These are phyloP conservation scores for Rhizoclosmatium sp. DNA, from an alignment of 192 early-diverging fungal genomes.

Conservation along the genomic window DNA sequence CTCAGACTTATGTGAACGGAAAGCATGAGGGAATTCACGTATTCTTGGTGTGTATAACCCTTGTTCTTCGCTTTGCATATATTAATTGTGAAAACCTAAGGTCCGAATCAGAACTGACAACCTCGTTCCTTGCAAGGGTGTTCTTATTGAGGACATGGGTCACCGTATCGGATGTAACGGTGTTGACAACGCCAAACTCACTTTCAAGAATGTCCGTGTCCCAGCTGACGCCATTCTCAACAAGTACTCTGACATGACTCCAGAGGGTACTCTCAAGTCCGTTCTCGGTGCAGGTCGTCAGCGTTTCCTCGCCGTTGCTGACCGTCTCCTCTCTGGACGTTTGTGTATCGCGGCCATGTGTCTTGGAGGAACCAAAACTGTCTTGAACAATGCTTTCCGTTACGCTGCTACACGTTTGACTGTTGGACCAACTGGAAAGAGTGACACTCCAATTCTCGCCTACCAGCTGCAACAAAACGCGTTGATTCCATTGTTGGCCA, in stretches of 20 bases:
- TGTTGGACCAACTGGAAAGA: conserved; percentile 79
- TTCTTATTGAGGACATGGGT: conserved; percentile 80
- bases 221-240: conserved; percentile 74
- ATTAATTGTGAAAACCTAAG: not conserved
- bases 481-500: conserved; percentile 70
- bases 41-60: not conserved
- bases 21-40: conserved; percentile 79
- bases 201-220: conserved; percentile 65
- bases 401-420: conserved; percentile 74
- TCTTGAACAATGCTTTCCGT: conserved; percentile 69
- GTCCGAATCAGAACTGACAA: conserved; percentile 79
- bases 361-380: conserved; percentile 72
- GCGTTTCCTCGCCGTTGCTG: conserved; percentile 80
- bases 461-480: conserved; percentile 84
- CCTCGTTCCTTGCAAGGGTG: conserved; percentile 68
- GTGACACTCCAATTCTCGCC: conserved; percentile 75
- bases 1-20: conserved; percentile 74
- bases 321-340: conserved; percentile 76
- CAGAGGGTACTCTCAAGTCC: conserved; percentile 65
- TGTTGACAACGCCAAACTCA: conserved; percentile 78
- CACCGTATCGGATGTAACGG: conserved; percentile 72
- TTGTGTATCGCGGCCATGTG: conserved; percentile 74
- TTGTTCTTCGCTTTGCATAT: not conserved
- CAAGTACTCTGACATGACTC: conserved; percentile 65
- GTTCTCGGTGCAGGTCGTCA: conserved; percentile 65